Evolutionary conservation across 2,329 filamentous ascomycete species (phyloP).

Genomic region (Myriangium duriaei): DNA sequence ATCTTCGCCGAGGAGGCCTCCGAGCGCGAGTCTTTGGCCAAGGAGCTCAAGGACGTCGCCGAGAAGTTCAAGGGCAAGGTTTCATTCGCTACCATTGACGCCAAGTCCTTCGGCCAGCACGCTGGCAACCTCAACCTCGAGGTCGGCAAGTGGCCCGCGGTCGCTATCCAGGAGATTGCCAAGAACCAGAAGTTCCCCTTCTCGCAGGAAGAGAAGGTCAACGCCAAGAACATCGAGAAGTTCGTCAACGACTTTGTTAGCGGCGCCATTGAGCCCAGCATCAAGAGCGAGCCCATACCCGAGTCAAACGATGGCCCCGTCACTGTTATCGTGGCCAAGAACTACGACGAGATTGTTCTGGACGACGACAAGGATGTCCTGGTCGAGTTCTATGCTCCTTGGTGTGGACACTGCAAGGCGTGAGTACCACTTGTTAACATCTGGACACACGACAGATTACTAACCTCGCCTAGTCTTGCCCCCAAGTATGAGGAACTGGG

Average conservation of each 20-base stretch:
- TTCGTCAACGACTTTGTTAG: slow-evolving; percentile 78
- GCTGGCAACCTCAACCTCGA: slow-evolving; percentile 95
- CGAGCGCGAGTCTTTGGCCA: slow-evolving; percentile 53
- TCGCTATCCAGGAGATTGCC: slow-evolving; percentile 88
- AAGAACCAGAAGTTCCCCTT: slow-evolving; percentile 98
- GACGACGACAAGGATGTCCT: slow-evolving; percentile 95
- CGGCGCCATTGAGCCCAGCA: slow-evolving; percentile 85
- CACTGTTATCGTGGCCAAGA: slow-evolving; percentile 80
- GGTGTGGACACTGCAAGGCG: slow-evolving; percentile 60
- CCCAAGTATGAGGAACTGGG: slow-evolving; percentile 57
- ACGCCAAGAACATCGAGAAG: slow-evolving; percentile 55
- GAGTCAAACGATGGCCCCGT: slow-evolving; percentile 87
- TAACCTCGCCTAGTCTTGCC: slow-evolving; percentile 35
- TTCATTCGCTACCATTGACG: slow-evolving; percentile 97
- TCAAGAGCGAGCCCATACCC: slow-evolving; percentile 96
- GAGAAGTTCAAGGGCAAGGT: slow-evolving; percentile 86
- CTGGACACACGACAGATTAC: neutral
- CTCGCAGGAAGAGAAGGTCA: slow-evolving; percentile 50
- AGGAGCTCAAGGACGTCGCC: slow-evolving; percentile 71
- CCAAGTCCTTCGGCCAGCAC: slow-evolving; percentile 86
- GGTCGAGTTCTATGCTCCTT: slow-evolving; percentile 94
- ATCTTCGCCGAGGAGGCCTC: slow-evolving; percentile 25
- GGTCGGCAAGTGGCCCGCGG: slow-evolving; percentile 87
- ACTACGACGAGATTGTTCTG: slow-evolving; percentile 81
- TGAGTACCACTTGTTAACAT: slow-evolving; percentile 24